These are phyloP conservation scores for Jackrogersella minutella DNA, from an alignment of 495 filamentous ascomycete species.

Conservation along the genomic window DNA sequence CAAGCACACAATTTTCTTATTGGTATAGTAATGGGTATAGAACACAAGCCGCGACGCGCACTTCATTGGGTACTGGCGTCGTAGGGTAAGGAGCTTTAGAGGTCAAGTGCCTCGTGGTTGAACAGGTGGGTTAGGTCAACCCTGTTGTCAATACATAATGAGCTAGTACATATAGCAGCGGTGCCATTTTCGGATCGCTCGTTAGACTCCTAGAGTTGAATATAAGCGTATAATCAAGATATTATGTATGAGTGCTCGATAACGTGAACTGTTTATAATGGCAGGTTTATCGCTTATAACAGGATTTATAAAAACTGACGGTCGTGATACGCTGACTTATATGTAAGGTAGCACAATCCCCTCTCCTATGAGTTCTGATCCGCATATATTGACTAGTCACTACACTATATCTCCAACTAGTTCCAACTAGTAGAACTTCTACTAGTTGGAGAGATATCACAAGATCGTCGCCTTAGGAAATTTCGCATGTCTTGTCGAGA, in stretches of 20 bases:
- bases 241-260: not conserved
- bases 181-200: not conserved
- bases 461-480: not conserved
- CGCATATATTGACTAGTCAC: too few relatives aligned
- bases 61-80: conserved; percentile 14
- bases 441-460: not conserved
- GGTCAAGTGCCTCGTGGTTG: not conserved
- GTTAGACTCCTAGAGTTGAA: not conserved
- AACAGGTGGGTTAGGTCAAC: not conserved
- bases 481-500: not conserved
- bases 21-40: conserved; percentile 6
- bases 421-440: too few relatives aligned
- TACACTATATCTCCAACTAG: too few relatives aligned
- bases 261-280: not conserved
- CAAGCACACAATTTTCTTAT: not conserved
- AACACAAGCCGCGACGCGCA: conserved; percentile 29
- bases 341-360: not conserved
- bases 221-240: not conserved
- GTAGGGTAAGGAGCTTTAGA: not conserved
- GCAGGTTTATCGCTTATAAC: not conserved
- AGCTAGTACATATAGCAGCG: conserved; percentile 16
- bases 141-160: conserved; percentile 2
- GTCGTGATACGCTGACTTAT: not conserved
- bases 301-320: not conserved
- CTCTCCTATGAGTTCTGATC: too few relatives aligned